phyloP scores from a whole-genome alignment of 805 yeast species.

The Candida pseudofarinosa region DNA sequence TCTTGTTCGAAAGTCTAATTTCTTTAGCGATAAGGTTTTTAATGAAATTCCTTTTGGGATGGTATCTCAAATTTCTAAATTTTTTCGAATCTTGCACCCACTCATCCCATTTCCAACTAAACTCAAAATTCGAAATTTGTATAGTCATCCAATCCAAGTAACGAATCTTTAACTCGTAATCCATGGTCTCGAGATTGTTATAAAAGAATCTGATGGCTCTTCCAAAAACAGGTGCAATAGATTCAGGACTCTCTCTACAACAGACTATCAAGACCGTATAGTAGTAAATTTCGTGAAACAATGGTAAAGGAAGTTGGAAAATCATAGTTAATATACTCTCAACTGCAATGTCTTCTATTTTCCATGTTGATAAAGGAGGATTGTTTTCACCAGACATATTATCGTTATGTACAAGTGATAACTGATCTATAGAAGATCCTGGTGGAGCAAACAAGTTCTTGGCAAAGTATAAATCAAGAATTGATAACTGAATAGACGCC shows the following conservation, averaged over 20 bases:
- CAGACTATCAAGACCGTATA: slow-evolving; percentile 82
- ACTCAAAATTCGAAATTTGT: slow-evolving; percentile 89
- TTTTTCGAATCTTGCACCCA: slow-evolving; percentile 66
- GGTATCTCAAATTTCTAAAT: slow-evolving; percentile 46
- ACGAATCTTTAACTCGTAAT: slow-evolving; percentile 69
- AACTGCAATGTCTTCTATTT: slow-evolving; percentile 84
- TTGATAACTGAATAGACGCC: slow-evolving; percentile 77
- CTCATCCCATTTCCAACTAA: slow-evolving; percentile 97
- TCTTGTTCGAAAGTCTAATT: slow-evolving; percentile 72
- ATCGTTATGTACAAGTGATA: slow-evolving; percentile 41
- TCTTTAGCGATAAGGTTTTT: slow-evolving; percentile 80
- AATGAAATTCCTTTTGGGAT: slow-evolving; percentile 72
- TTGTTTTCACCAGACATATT: slow-evolving; percentile 37
- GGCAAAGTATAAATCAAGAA: slow-evolving; percentile 68
- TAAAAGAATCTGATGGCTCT: slow-evolving; percentile 84
- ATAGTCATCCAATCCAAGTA: slow-evolving; percentile 88
- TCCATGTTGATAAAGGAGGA: slow-evolving; percentile 67
- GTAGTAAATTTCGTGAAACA: slow-evolving; percentile 71
- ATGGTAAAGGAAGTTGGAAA: slow-evolving; percentile 66
- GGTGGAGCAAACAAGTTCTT: slow-evolving; percentile 50
- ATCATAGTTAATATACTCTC: slow-evolving; percentile 78
- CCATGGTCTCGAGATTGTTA: slow-evolving; percentile 59
- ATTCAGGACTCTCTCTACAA: slow-evolving; percentile 64
- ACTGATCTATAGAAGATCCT: slow-evolving; percentile 73
- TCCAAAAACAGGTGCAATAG: slow-evolving; percentile 93